Evolutionary conservation across 2,329 filamentous ascomycete genomes (phyloP).

Genomic region (Nectriaceae sp.): DNA sequence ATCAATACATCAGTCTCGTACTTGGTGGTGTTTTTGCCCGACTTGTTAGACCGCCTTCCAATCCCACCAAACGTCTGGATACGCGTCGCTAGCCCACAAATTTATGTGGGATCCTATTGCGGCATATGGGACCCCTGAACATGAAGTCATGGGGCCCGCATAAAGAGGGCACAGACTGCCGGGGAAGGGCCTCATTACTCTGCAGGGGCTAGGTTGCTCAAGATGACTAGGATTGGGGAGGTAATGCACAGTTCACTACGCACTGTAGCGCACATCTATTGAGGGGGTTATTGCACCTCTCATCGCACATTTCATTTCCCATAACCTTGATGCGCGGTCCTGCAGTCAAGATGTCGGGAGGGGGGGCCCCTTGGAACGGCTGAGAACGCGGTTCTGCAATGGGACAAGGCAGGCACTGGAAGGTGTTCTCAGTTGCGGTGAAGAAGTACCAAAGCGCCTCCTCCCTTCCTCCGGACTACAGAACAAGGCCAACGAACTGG

Average conservation of each 20-base stretch:
- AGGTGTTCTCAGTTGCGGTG: slow-evolving; percentile 5
- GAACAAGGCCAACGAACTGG: background rate
- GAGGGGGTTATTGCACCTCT: background rate
- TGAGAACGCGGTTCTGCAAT: slow-evolving; percentile 3
- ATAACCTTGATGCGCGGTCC: slow-evolving; percentile 2
- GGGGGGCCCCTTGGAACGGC: slow-evolving; percentile 1
- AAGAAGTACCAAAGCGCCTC: background rate
- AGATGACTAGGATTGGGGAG: slow-evolving; percentile 17
- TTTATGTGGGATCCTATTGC: slow-evolving; percentile 19
- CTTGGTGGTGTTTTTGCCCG: no score
- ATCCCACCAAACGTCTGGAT: slow-evolving; percentile 25
- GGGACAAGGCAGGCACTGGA: slow-evolving; percentile 4
- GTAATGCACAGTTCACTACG: slow-evolving; percentile 12
- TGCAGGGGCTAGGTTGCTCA: slow-evolving; percentile 26
- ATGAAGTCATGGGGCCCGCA: slow-evolving; percentile 23
- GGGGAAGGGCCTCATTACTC: slow-evolving; percentile 16
- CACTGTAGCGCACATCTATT: slow-evolving; percentile 11
- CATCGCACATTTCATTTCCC: slow-evolving; percentile 8
- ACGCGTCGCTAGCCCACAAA: slow-evolving; percentile 21
- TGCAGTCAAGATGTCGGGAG: slow-evolving; percentile 1
- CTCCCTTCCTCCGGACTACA: slow-evolving; percentile 9
- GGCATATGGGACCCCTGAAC: slow-evolving; percentile 23
- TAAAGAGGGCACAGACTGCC: slow-evolving; percentile 19
- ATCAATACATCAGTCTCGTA: no score
- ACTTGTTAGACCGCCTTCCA: background rate